Conservation (phyloP, 352 stramenopile species). For the Pythium rishiriense region DNA sequence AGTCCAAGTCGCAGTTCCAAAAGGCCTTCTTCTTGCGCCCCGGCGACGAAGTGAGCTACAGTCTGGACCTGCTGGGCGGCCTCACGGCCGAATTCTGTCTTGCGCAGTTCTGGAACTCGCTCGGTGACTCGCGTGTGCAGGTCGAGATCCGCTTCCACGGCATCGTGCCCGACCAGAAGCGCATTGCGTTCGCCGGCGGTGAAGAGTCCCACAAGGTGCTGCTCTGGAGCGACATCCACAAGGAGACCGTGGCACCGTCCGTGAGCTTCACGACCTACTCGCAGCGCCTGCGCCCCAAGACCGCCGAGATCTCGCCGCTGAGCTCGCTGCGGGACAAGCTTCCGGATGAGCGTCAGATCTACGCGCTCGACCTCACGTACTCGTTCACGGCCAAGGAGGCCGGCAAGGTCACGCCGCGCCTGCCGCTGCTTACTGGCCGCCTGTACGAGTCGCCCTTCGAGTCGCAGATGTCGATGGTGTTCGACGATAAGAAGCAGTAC, state of each 20-base stretch:
- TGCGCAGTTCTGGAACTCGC: conserved; percentile 89
- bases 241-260: conserved; percentile 73
- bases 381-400: conserved; percentile 85
- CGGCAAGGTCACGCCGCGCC: conserved; percentile 77
- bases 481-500: conserved; percentile 94
- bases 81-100: conserved; percentile 89
- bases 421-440: conserved; percentile 66
- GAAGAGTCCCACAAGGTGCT: conserved; percentile 76
- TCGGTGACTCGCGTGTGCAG: conserved; percentile 80
- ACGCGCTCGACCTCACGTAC: conserved; percentile 91
- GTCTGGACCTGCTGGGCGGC: conserved; percentile 69
- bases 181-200: conserved; percentile 62
- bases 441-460: conserved; percentile 95
- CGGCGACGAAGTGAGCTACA: conserved; percentile 64
- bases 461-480: conserved; percentile 92
- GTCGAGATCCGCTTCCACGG: conserved; percentile 87
- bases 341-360: conserved; percentile 84
- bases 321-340: conserved; percentile 81
- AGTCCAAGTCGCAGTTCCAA: conserved; percentile 69
- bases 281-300: conserved; percentile 78
- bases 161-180: conserved; percentile 65
- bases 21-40: conserved; percentile 71
- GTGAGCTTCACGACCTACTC: conserved; percentile 85
- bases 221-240: conserved; percentile 67
- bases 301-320: conserved; percentile 76